Base-by-base conservation (phyloP, 441 rosid species). In the Omphalea diandra region DNA sequence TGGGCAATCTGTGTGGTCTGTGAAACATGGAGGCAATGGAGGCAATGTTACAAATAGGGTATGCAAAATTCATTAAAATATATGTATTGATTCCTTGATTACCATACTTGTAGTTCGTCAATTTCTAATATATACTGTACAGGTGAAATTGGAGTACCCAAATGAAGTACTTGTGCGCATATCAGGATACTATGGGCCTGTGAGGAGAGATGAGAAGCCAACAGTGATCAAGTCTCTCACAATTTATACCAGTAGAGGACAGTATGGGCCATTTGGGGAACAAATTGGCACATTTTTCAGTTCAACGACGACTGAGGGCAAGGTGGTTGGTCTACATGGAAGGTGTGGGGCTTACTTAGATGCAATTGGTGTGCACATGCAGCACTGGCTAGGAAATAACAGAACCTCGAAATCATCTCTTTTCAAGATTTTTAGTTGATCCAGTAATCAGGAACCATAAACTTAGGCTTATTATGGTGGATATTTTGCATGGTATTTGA, bases 1-100 rank as follows among this genome's bases (percentile, higher is more conserved):
- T 72, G 97, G 97, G 58, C 98, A 94, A 70, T 86, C 92, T 35
- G 89, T 90, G 62, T 94, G 98, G 98, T 94, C 98, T 33, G 75
- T 68, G 35, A 83, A 80, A 63, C 97, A 91, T 70, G 98, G 98
- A 65, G 87, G 90, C 43, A 76, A 63, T 22, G 89, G 82, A 69
- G 96, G 97, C 75, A 81, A 81, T 44, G 67, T 80, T 69, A 84
- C 91, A 17, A 90, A 91, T 67, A 71, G 92, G 83, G 97, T 91
- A 86, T 69, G 47, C 7, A 55, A 50, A 24, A 18, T 41, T 32
- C 5, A 24, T 15, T 35, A 10, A 3, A 7, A 44, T 31, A 41
- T 46, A n/a, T n/a, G n/a, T n/a, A n/a, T n/a, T n/a, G n/a, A n/a
- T n/a, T 49, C 12, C 61, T 38, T 0, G 2, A 2, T 11, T 17